Percentiles rank a stretch among this genome's conserved stretches.
These are phyloP conservation scores for Hypoxylon sp. DNA, from an alignment of 2,329 filamentous ascomycete genomes.

Conservation along the genomic window DNA sequence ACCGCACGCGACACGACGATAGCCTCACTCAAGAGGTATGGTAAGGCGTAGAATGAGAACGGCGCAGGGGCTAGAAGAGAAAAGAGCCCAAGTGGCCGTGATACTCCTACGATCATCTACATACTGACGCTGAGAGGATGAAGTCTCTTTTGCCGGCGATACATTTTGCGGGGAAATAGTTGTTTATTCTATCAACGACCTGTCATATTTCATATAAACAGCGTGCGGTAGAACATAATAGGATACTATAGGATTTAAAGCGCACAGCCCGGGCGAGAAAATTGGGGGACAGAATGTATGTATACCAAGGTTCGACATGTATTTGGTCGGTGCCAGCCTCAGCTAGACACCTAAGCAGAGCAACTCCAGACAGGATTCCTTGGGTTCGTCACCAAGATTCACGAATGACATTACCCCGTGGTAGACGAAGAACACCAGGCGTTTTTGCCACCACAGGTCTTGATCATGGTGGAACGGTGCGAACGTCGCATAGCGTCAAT, in stretches of 20 bases:
- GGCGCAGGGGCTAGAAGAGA: too few relatives aligned
- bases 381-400: slow-evolving; percentile 42
- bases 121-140: neutral
- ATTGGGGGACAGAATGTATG: slow-evolving; percentile 25
- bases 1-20: too few relatives aligned
- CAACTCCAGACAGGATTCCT: slow-evolving; percentile 46
- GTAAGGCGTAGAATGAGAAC: too few relatives aligned
- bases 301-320: slow-evolving; percentile 12
- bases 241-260: neutral
- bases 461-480: slow-evolving; percentile 44
- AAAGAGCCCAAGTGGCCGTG: neutral
- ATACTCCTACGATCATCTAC: slow-evolving; percentile 6
- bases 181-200: slow-evolving; percentile 8
- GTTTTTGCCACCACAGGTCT: slow-evolving; percentile 42
- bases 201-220: slow-evolving; percentile 7
- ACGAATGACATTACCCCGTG: slow-evolving; percentile 41
- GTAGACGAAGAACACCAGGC: slow-evolving; percentile 42
- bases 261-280: neutral
- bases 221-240: neutral
- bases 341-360: slow-evolving; percentile 35
- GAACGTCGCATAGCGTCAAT: slow-evolving; percentile 37
- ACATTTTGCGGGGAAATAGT: neutral
- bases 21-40: too few relatives aligned
- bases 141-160: neutral
- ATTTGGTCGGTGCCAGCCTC: slow-evolving; percentile 7